A percentile compares a stretch with the other conserved stretches of the same genome.
These are phyloP conservation scores for Penstemon newberryi DNA, from an alignment of 257 asterid species.

Conservation along the genomic window DNA sequence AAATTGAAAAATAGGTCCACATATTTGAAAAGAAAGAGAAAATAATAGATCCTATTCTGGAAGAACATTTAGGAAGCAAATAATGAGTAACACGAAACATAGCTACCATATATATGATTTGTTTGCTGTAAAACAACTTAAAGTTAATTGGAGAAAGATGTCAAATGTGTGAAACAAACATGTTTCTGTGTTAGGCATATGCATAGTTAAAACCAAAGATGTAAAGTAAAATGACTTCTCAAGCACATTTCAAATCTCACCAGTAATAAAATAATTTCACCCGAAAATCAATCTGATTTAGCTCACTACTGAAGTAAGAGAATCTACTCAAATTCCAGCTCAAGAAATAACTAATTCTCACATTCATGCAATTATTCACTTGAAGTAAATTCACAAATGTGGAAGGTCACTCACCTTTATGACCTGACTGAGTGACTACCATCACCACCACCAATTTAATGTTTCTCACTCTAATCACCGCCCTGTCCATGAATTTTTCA, in stretches of 20 bases:
- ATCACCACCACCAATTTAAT: slow-evolving; percentile 80
- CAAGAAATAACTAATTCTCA: slow-evolving; percentile 2
- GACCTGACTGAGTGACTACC: slow-evolving; percentile 49
- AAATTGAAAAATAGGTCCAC: slow-evolving; percentile 9
- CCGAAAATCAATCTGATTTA: slow-evolving; percentile 6
- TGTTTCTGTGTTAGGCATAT: not conserved
- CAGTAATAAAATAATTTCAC: not conserved
- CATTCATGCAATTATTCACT: slow-evolving; percentile 9
- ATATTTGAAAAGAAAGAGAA: slow-evolving; percentile 22
- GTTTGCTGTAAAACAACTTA: not conserved
- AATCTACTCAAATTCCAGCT: slow-evolving; percentile 11
- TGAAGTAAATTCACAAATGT: slow-evolving; percentile 9
- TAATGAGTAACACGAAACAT: not conserved
- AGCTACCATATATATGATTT: not conserved
- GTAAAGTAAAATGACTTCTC: not conserved
- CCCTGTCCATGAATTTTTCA: slow-evolving; percentile 43
- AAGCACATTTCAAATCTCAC: not conserved
- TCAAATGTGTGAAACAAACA: too few species aligned
- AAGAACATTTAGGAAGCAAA: slow-evolving; percentile 15
- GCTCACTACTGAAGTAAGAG: slow-evolving; percentile 22
- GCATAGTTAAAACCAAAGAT: slow-evolving; percentile 10
- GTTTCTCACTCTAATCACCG: slow-evolving; percentile 67
- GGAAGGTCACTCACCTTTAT: slow-evolving; percentile 56
- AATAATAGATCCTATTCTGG: not conserved
- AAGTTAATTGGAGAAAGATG: slow-evolving; percentile 1